Base-by-base conservation (phyloP, 805 yeast genomes). In the Barnettozyma californica region DNA sequence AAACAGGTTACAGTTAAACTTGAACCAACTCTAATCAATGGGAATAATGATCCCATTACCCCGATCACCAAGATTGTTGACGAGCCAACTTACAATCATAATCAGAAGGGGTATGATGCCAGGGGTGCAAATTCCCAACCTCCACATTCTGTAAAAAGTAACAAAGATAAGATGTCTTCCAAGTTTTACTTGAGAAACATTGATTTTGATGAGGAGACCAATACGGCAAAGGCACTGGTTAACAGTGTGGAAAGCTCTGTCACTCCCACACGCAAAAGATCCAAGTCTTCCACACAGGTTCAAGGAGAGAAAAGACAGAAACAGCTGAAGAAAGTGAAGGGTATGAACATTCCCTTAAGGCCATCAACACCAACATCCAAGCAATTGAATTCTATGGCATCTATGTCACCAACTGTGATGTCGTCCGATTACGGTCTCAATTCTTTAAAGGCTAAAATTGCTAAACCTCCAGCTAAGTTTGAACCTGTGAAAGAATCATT, bases 1-100 rank as follows among this genome's bases (percentile, higher is more conserved):
- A 52, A 55, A 20, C 57, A 55, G 3, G 57, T 56, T 37, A 53
- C 45, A 49, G 51, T 58, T 48, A 58, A 58, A 41, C 3, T 39
- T 5, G 60, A 58, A 39, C 56, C 60, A 9, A 49, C 44, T 3
- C 25, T 36, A 19, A 46, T 46, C 33, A 38, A 16, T 2, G 27
- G 34, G 1, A 25, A 19, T 5, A 37, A 39, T 21, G 33, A 43
- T 2, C 62, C 62, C 6, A 45, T 50, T 5, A 58, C 61, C 1
- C 61, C 61, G 7, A 29, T 23, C 2, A 53, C 52, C 36, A 54
- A 50, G 29, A 48, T 49, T 13, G 37, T 40, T 10, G 41, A 19
- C 9, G 53, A 46, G 18, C 50, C 52, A 6, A 11, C 48, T 8
- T 48, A 44, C 9, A 48, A 52, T 11, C 43, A 44, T 25, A 26